These are phyloP conservation scores for Talaromyces trachyspermus DNA, from an alignment of 495 filamentous ascomycete genomes.

Conservation along the genomic window DNA sequence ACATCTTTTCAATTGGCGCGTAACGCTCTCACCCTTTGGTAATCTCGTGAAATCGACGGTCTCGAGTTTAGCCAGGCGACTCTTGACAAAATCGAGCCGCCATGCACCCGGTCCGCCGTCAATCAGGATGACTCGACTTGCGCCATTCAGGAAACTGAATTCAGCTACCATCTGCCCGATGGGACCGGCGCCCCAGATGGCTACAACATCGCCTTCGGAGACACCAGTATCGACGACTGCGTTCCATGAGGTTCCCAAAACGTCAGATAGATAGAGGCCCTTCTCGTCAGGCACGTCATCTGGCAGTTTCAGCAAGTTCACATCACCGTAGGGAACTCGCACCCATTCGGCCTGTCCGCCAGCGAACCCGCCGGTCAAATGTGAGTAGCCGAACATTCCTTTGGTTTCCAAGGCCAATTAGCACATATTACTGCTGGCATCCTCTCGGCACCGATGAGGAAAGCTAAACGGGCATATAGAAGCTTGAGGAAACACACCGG, in stretches of 20 bases:
- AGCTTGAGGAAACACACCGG: constrained; percentile 45
- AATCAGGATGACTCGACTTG: constrained; percentile 69
- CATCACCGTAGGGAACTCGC: constrained; percentile 74
- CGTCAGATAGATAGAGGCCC: constrained; percentile 74
- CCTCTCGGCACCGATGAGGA: constrained; percentile 1
- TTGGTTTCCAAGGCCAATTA: neutral
- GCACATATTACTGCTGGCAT: neutral
- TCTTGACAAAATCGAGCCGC: constrained; percentile 59
- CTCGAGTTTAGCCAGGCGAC: constrained; percentile 56
- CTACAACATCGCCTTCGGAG: constrained; percentile 68
- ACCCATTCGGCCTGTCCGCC: constrained; percentile 87
- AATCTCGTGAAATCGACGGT: constrained; percentile 50
- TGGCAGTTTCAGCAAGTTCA: constrained; percentile 74
- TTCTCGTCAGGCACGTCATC: constrained; percentile 83
- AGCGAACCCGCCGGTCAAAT: constrained; percentile 82
- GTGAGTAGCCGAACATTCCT: constrained; percentile 47
- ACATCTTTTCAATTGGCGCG: constrained; percentile 67
- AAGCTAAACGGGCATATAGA: too few relatives aligned
- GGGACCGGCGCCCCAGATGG: constrained; percentile 71
- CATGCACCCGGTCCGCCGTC: constrained; percentile 59
- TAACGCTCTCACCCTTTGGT: constrained; percentile 50
- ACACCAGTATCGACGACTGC: constrained; percentile 79
- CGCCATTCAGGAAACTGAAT: constrained; percentile 66
- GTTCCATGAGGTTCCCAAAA: constrained; percentile 72
- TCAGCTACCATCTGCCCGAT: constrained; percentile 77